Percentiles rank a stretch among this genome's conserved stretches.
These are phyloP conservation scores for Ophiostoma populinum DNA, from an alignment of 2,329 filamentous ascomycete species.

Conservation along the genomic window DNA sequence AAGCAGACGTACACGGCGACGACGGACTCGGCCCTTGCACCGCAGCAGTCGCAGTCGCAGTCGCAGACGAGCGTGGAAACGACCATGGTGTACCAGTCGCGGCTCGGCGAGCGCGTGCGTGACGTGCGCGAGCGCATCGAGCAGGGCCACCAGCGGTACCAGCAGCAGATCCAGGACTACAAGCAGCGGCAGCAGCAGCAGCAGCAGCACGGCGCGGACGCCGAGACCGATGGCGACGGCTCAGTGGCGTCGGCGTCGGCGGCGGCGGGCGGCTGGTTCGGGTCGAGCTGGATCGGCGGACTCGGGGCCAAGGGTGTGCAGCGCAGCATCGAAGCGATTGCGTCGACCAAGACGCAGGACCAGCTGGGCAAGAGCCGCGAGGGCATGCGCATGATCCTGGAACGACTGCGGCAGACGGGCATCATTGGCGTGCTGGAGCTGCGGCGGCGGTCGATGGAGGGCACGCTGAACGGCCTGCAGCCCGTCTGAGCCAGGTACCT, in stretches of 20 bases:
- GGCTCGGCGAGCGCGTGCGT: slow-evolving; percentile 47
- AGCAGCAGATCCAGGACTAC: slow-evolving; percentile 12
- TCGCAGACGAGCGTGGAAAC: slow-evolving; percentile 50
- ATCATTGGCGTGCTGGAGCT: slow-evolving; percentile 41
- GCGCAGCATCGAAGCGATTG: slow-evolving; percentile 62
- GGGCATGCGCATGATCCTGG: slow-evolving; percentile 68
- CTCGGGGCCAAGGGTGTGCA: slow-evolving; percentile 60
- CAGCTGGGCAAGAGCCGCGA: slow-evolving; percentile 67
- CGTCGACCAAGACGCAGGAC: slow-evolving; percentile 58
- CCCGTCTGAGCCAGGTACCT: not conserved
- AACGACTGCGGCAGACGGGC: slow-evolving; percentile 43
- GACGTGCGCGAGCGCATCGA: slow-evolving; percentile 39
- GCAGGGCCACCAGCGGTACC: slow-evolving; percentile 19
- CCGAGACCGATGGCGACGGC: slow-evolving; percentile 3
- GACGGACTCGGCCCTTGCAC: slow-evolving; percentile 4
- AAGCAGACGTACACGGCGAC: not conserved
- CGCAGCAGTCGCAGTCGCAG: no score
- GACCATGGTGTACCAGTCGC: slow-evolving; percentile 56
- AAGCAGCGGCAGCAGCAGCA: slow-evolving; percentile 11
- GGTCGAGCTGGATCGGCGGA: slow-evolving; percentile 24
- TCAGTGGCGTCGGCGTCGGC: not conserved
- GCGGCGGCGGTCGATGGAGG: slow-evolving; percentile 26
- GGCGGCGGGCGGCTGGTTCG: slow-evolving; percentile 15
- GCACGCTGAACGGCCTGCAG: slow-evolving; percentile 14
- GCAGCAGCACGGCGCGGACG: slow-evolving; percentile 15